Evolutionary conservation across 1,284 basidiomycete species (phyloP).

Genomic region (Blastosporella zonata): DNA sequence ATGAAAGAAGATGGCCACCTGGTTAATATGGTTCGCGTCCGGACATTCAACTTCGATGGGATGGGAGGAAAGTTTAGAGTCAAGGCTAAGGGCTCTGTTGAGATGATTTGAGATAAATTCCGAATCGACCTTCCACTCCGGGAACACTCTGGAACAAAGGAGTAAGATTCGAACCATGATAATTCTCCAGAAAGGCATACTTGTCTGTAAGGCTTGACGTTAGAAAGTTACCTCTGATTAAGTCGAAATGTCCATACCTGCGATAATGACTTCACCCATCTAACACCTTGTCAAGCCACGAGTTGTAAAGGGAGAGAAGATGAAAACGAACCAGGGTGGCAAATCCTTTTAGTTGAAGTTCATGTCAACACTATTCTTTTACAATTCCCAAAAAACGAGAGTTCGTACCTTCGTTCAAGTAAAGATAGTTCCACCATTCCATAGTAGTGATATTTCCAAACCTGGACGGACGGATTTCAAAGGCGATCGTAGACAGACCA

Average conservation of each 20-base stretch:
- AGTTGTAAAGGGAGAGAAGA: background rate
- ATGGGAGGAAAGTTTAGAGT: slow-evolving; percentile 90
- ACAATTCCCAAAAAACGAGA: slow-evolving; percentile 6
- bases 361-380: slow-evolving; percentile 20
- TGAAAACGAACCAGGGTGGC: slow-evolving; percentile 64
- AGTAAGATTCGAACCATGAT: slow-evolving; percentile 3
- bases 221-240: background rate
- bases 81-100: slow-evolving; percentile 72
- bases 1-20: slow-evolving; percentile 37
- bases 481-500: background rate
- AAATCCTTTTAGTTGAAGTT: slow-evolving; percentile 63
- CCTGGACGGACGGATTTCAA: slow-evolving; percentile 36
- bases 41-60: slow-evolving; percentile 93
- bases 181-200: slow-evolving; percentile 26
- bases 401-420: slow-evolving; percentile 70
- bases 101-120: slow-evolving; percentile 66
- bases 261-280: slow-evolving; percentile 91
- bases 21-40: slow-evolving; percentile 83
- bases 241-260: slow-evolving; percentile 48
- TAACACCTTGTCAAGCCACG: slow-evolving; percentile 25
- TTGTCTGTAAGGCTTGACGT: slow-evolving; percentile 38
- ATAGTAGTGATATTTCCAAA: slow-evolving; percentile 92
- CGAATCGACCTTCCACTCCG: slow-evolving; percentile 74
- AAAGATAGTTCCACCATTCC: slow-evolving; percentile 93
- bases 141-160: slow-evolving; percentile 55